Conservation (phyloP, 2,329 filamentous ascomycete genomes). For the Cercospora brassicicola region DNA sequence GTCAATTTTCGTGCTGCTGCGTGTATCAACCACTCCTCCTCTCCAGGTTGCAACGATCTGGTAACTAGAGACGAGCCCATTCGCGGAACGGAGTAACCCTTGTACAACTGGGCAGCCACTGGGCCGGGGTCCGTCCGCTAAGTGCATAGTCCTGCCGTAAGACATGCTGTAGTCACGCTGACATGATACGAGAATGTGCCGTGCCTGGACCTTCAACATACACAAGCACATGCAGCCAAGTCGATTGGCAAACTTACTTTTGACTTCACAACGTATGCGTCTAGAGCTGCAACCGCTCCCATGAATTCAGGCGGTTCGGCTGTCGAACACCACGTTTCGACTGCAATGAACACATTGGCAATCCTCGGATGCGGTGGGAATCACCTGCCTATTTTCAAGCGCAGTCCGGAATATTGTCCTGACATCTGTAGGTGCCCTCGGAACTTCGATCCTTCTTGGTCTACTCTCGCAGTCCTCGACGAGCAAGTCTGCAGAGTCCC, state of each 20-base stretch:
- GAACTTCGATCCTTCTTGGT: slow-evolving; percentile 15
- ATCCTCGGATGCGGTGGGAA: background rate
- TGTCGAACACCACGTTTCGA: background rate
- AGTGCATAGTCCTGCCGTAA: background rate
- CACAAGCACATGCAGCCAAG: background rate
- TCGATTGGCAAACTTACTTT: background rate
- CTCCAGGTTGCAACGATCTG: no score
- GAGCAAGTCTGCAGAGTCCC: no score
- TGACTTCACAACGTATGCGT: background rate
- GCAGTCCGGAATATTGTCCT: background rate
- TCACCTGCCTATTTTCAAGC: fast-evolving
- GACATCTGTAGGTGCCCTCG: slow-evolving; percentile 9
- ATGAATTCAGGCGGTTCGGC: background rate
- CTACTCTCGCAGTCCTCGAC: background rate
- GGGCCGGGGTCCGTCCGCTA: background rate
- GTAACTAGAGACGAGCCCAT: no score
- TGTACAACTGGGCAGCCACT: background rate
- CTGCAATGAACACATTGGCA: background rate
- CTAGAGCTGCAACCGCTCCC: background rate
- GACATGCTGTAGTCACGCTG: background rate
- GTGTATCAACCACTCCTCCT: no score
- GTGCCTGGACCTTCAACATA: background rate
- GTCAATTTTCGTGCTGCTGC: no score
- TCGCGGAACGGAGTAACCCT: background rate
- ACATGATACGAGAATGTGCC: background rate